These are phyloP conservation scores for Chlamydomonas eustigma DNA, from an alignment of 139 green algal genomes.

Conservation along the genomic window DNA sequence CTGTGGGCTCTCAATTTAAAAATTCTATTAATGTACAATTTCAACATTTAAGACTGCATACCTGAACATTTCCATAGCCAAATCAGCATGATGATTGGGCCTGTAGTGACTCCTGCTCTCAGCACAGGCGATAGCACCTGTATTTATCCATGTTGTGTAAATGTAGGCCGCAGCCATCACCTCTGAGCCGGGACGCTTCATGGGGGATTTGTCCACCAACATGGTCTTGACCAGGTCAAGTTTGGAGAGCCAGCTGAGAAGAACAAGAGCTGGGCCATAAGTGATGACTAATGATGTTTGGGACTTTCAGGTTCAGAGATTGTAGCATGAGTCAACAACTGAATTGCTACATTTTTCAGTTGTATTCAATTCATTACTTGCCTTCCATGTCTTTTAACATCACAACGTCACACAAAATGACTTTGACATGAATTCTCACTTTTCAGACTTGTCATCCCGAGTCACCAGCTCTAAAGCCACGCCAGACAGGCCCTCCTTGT, in stretches of 20 bases:
- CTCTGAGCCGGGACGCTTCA: conserved; percentile 47
- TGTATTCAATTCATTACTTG: too few species aligned
- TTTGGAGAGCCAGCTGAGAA: conserved; percentile 76
- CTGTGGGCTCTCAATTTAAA: too few species aligned
- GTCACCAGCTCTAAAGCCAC: conserved; percentile 50
- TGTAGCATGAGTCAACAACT: not conserved
- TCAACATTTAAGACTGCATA: too few species aligned
- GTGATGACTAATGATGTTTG: too few species aligned
- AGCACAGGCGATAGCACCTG: conserved; percentile 82
- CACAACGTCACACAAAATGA: not conserved
- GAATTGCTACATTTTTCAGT: too few species aligned
- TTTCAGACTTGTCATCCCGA: conserved; percentile 61
- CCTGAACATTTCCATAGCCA: conserved; percentile 80
- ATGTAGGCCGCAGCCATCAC: conserved; percentile 28
- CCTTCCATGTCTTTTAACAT: not conserved
- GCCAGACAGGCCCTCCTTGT: conserved; percentile 53
- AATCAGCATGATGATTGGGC: conserved; percentile 89
- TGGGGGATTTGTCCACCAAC: conserved; percentile 64
- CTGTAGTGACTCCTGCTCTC: conserved; percentile 90
- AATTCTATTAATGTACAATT: too few species aligned
- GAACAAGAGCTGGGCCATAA: not conserved
- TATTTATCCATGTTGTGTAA: conserved; percentile 84
- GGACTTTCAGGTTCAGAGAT: not conserved
- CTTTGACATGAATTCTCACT: conserved; percentile 17
- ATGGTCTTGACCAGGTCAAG: conserved; percentile 66